These are phyloP conservation scores for Colletotrichum chlorophyti DNA, from an alignment of 2,329 filamentous ascomycete genomes.

Conservation along the genomic window DNA sequence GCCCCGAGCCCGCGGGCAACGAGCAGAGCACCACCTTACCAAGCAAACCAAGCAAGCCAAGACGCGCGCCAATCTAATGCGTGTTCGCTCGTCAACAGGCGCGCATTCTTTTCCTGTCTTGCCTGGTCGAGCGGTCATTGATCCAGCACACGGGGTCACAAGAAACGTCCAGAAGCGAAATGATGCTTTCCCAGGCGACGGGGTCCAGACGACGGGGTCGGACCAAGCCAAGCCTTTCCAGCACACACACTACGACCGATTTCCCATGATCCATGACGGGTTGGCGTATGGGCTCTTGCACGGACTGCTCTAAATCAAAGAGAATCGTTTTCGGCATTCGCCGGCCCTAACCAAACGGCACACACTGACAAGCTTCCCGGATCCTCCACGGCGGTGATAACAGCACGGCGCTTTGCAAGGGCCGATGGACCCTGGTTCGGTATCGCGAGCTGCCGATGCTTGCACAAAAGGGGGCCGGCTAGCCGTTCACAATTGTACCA, in stretches of 20 bases:
- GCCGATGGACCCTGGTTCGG: slow-evolving; percentile 5
- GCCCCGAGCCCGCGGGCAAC: slow-evolving; percentile 14
- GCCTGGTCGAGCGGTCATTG: too few relatives aligned
- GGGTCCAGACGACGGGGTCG: background rate
- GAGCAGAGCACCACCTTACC: too few relatives aligned
- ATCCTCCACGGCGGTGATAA: slow-evolving; percentile 9
- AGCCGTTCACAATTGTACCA: slow-evolving; percentile 8
- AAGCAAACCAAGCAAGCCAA: slow-evolving; percentile 18
- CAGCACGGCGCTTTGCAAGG: slow-evolving; percentile 7
- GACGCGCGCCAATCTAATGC: slow-evolving; percentile 14
- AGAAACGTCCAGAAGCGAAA: too few relatives aligned
- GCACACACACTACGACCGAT: too few relatives aligned
- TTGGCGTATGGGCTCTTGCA: too few relatives aligned
- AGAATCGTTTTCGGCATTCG: too few relatives aligned
- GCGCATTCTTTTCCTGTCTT: slow-evolving; percentile 2
- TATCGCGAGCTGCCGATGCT: slow-evolving; percentile 20
- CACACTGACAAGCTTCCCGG: too few relatives aligned
- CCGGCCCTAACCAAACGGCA: too few relatives aligned
- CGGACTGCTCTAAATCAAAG: too few relatives aligned
- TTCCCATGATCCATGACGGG: too few relatives aligned
- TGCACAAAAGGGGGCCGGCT: slow-evolving; percentile 23
- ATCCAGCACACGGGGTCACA: background rate
- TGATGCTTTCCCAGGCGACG: background rate
- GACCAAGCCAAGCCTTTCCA: too few relatives aligned
- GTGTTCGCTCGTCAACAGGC: slow-evolving; percentile 1